Conservation (phyloP, 164 flowering plant genomes). For the Vitis labrusca region DNA sequence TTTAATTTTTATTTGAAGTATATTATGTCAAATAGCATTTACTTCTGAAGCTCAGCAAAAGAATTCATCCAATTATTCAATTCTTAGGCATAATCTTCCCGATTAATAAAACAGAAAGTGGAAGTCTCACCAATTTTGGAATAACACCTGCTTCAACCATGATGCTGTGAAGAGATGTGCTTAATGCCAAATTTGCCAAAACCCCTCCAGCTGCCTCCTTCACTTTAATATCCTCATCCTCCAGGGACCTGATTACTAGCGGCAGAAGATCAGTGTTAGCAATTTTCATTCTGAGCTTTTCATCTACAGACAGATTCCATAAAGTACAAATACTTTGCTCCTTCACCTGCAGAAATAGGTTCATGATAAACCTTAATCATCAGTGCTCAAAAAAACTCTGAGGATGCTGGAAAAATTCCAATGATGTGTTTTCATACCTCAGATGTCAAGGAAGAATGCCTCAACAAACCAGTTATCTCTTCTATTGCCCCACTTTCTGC, state of each 20-base stretch:
- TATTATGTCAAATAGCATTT: neutral
- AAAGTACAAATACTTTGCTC: conserved; percentile 71
- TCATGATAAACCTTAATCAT: conserved; percentile 9
- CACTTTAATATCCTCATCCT: conserved; percentile 64
- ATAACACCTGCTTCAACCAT: conserved; percentile 88
- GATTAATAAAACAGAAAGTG: neutral
- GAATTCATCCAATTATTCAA: neutral
- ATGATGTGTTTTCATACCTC: conserved; percentile 43
- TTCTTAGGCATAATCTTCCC: neutral
- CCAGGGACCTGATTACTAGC: conserved; percentile 55
- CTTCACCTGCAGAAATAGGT: conserved; percentile 59
- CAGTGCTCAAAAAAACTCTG: neutral
- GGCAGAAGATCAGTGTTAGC: conserved; percentile 55
- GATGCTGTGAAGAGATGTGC: conserved; percentile 48
- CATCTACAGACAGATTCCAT: conserved; percentile 88
- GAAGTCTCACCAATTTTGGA: conserved; percentile 72
- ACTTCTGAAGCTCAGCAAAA: neutral
- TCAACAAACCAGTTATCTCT: conserved; percentile 63
- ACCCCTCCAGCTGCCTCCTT: conserved; percentile 85
- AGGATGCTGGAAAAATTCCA: neutral
- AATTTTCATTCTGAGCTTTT: conserved; percentile 58
- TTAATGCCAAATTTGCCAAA: conserved; percentile 71
- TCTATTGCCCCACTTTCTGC: conserved; percentile 86
- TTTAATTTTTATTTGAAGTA: neutral
- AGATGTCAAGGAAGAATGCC: conserved; percentile 45